These are phyloP conservation scores for Alternaria tenuissima DNA, from an alignment of 2,329 filamentous ascomycete genomes.

Conservation along the genomic window DNA sequence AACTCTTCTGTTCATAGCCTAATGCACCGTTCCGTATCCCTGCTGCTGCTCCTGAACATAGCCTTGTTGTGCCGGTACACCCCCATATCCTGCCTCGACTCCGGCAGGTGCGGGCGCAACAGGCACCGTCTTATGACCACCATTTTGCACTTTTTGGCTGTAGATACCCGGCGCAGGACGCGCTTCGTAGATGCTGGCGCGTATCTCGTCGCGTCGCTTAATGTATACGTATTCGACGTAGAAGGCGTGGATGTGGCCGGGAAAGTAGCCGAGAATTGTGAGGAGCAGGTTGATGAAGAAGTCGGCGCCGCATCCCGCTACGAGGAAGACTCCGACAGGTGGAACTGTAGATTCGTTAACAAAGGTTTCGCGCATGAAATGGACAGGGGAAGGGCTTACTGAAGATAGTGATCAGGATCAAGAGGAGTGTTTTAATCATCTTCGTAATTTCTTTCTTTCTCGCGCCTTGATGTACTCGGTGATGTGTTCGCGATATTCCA, in stretches of 20 bases:
- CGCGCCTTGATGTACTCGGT: neutral
- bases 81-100: conserved; percentile 11
- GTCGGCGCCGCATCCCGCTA: conserved; percentile 60
- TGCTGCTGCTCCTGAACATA: conserved; percentile 17
- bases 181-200: conserved; percentile 64
- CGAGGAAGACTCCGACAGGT: conserved; percentile 58
- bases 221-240: conserved; percentile 87
- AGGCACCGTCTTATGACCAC: conserved; percentile 54
- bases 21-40: conserved; percentile 19
- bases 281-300: conserved; percentile 59
- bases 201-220: conserved; percentile 71
- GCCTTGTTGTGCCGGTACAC: conserved; percentile 15
- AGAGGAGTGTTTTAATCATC: conserved; percentile 47
- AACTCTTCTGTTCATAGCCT: neutral
- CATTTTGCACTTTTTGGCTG: conserved; percentile 75
- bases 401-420: conserved; percentile 58
- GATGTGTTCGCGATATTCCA: neutral
- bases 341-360: conserved; percentile 48
- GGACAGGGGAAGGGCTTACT: conserved; percentile 32
- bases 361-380: neutral
- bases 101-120: neutral
- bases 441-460: conserved; percentile 5
- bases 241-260: conserved; percentile 80
- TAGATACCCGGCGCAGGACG: conserved; percentile 73
- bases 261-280: conserved; percentile 65